Evolutionary conservation across 306 rosid genomes (phyloP).

Genomic region (Begonia loranthoides): DNA sequence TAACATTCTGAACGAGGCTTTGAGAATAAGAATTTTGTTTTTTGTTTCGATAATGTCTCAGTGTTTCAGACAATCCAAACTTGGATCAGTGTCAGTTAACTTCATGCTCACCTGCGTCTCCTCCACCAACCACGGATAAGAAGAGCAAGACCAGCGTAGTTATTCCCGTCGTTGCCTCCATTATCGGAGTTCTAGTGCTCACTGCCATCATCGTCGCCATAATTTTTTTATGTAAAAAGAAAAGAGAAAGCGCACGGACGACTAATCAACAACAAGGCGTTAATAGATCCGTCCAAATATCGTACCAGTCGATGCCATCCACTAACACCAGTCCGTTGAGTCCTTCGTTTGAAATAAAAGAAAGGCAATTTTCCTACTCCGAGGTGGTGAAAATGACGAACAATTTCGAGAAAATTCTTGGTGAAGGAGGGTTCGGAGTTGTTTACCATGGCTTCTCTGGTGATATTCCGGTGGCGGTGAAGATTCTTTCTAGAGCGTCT

Average conservation of each 20-base stretch:
- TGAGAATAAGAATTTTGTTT: neutral
- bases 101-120: slow-evolving; percentile 19
- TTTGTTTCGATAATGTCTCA: neutral
- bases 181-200: slow-evolving; percentile 22
- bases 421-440: slow-evolving; percentile 41
- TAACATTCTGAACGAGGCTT: neutral
- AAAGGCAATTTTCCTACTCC: slow-evolving; percentile 14
- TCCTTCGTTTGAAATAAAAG: slow-evolving; percentile 9
- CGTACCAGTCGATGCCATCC: neutral
- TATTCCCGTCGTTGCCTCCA: slow-evolving; percentile 30
- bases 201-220: slow-evolving; percentile 3
- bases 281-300: neutral
- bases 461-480: slow-evolving; percentile 40
- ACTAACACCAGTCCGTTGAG: neutral
- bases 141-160: slow-evolving; percentile 8
- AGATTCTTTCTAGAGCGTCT: slow-evolving; percentile 29
- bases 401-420: slow-evolving; percentile 21
- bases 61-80: slow-evolving; percentile 20
- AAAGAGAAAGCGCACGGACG: slow-evolving; percentile 6
- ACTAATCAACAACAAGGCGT: neutral
- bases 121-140: no score
- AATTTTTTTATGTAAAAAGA: slow-evolving; percentile 4
- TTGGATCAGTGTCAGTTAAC: slow-evolving; percentile 11
- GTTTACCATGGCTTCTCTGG: slow-evolving; percentile 23
- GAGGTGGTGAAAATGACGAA: slow-evolving; percentile 19